Percentiles rank a stretch among this genome's conserved stretches.
These are phyloP conservation scores for Pleurotus salmoneostramineus DNA, from an alignment of 768 basidiomycete genomes.

Conservation along the genomic window DNA sequence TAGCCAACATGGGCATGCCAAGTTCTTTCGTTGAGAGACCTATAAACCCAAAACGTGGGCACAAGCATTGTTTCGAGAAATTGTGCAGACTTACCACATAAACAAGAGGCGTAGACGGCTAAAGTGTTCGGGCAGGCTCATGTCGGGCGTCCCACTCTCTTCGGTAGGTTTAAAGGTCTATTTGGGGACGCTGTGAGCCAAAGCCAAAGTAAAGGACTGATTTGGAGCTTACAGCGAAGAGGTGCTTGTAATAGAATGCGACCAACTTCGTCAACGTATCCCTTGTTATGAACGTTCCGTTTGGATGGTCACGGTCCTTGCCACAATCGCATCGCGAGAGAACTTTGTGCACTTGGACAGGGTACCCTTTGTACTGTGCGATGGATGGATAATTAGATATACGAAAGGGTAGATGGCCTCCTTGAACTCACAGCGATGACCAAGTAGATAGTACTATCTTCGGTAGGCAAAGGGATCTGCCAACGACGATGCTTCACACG, in stretches of 20 bases:
- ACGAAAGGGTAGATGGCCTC: not conserved
- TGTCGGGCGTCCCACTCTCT: not conserved
- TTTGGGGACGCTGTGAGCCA: too few species aligned
- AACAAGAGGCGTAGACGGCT: slow-evolving; percentile 2
- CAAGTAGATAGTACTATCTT: not conserved
- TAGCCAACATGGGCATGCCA: slow-evolving; percentile 4
- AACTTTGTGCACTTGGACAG: not conserved
- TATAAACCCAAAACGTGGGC: not conserved
- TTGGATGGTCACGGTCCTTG: not conserved
- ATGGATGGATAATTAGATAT: not conserved
- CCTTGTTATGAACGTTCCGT: not conserved
- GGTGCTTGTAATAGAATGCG: not conserved
- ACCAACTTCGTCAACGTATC: not conserved
- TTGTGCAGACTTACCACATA: not conserved
- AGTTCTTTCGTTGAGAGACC: not conserved
- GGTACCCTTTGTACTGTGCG: slow-evolving; percentile 1
- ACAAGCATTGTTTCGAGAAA: not conserved
- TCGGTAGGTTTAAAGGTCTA: slow-evolving; percentile 1
- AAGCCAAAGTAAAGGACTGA: not conserved
- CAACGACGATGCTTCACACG: not conserved
- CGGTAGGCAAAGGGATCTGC: not conserved
- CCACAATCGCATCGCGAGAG: not conserved
- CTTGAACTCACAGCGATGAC: not conserved
- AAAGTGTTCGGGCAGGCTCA: slow-evolving; percentile 3
- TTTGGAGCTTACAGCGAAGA: not conserved